These are phyloP conservation scores for Myochromella boudieri DNA, from an alignment of 768 basidiomycete genomes.

Conservation along the genomic window DNA sequence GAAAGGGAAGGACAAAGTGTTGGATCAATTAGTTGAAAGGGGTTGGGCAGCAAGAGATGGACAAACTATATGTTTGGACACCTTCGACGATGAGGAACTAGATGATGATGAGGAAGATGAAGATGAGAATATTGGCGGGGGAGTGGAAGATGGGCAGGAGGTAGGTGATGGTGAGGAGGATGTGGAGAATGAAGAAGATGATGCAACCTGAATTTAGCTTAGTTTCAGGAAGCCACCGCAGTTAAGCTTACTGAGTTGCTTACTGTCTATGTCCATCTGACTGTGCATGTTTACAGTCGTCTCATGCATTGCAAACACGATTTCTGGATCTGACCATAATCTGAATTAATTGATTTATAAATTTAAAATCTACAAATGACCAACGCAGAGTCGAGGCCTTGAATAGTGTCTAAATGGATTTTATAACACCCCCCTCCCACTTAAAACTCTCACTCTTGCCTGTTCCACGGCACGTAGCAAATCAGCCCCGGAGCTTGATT, in stretches of 20 bases:
- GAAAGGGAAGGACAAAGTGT: conserved; percentile 31
- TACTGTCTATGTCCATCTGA: too few species aligned
- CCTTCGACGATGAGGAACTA: conserved; percentile 29
- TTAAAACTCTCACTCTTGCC: conserved; percentile 34
- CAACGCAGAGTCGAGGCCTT: neutral
- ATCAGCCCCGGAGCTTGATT: conserved; percentile 43
- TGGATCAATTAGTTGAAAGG: conserved; percentile 37
- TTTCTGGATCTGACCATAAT: too few species aligned
- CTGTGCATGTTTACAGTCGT: too few species aligned
- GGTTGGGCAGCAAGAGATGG: conserved; percentile 29
- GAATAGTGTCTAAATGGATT: neutral
- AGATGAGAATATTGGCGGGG: conserved; percentile 24
- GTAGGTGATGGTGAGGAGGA: conserved; percentile 20
- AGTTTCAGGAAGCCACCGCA: too few species aligned
- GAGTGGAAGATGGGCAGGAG: conserved; percentile 24
- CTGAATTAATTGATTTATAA: too few species aligned
- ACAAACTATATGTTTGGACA: conserved; percentile 25
- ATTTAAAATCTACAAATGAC: neutral
- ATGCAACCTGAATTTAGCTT: conserved; percentile 5
- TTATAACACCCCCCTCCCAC: conserved; percentile 14
- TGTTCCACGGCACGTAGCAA: conserved; percentile 70
- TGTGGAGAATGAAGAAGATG: conserved; percentile 13
- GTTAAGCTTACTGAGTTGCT: too few species aligned
- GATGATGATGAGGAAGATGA: conserved; percentile 26
- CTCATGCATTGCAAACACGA: too few species aligned